These are phyloP conservation scores for Neofusicoccum sp. DNA, from an alignment of 2,329 filamentous ascomycete species.

Conservation along the genomic window DNA sequence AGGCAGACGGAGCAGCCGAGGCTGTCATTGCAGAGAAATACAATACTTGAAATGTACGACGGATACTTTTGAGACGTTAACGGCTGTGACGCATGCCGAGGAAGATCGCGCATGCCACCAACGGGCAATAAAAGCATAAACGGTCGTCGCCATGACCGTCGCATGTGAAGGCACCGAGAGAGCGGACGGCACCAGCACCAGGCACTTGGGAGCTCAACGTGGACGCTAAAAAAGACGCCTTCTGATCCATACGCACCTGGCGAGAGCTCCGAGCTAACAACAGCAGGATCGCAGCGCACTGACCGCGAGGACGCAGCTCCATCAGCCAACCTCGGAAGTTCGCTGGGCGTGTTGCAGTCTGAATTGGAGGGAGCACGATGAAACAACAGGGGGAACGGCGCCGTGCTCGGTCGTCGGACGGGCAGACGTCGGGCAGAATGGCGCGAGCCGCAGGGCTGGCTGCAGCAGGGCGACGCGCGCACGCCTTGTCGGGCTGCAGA, in stretches of 20 bases:
- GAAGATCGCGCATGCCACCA: not conserved
- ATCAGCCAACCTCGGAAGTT: not conserved
- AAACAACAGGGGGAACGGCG: not conserved
- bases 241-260: not conserved
- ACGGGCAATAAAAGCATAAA: not conserved
- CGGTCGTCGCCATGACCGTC: not conserved
- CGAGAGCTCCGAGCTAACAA: too few relatives aligned
- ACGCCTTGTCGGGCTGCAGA: not conserved
- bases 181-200: not conserved
- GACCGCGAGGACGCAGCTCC: not conserved
- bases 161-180: not conserved
- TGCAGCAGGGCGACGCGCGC: not conserved
- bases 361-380: not conserved
- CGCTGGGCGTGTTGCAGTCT: not conserved
- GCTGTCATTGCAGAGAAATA: too few relatives aligned
- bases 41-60: too few relatives aligned
- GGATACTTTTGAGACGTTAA: too few relatives aligned
- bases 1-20: too few relatives aligned
- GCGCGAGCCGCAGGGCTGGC: not conserved
- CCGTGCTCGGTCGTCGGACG: not conserved
- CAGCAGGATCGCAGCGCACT: too few relatives aligned
- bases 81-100: too few relatives aligned
- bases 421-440: not conserved
- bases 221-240: too few relatives aligned
- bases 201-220: not conserved